Percentiles rank a stretch among this genome's conserved stretches.
Conservation (phyloP, 202 grass and related monocot genomes). For the Eragrostis tef region DNA sequence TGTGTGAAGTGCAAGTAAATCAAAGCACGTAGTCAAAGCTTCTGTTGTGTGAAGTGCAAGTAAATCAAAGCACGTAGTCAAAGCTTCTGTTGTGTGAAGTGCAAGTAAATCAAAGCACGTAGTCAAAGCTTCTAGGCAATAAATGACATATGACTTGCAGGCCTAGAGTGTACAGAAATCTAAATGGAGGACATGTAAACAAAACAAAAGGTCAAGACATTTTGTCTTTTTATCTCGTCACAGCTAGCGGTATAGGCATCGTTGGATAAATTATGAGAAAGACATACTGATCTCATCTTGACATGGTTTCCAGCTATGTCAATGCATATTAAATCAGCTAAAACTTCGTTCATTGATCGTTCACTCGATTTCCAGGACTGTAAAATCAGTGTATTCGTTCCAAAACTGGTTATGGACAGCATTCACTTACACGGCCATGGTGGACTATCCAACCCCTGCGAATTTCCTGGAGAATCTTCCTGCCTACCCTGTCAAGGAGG, state of each 20-base stretch:
- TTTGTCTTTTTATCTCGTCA: background rate
- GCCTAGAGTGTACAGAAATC: background rate
- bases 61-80: too few relatives aligned
- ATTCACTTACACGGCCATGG: conserved; percentile 83
- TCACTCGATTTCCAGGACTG: conserved; percentile 50
- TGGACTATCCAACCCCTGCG: conserved; percentile 79
- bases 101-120: background rate
- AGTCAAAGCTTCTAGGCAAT: conserved; percentile 5
- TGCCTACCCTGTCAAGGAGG: conserved; percentile 88
- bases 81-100: conserved; percentile 7
- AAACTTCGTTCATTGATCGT: background rate
- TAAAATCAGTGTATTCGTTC: conserved; percentile 57
- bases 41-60: too few relatives aligned
- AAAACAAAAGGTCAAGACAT: background rate
- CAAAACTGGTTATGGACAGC: conserved; percentile 73
- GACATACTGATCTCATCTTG: background rate
- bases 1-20: too few relatives aligned
- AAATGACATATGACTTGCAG: conserved; percentile 29
- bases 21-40: too few relatives aligned
- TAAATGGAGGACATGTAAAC: background rate
- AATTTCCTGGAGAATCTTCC: conserved; percentile 83
- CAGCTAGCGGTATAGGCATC: background rate
- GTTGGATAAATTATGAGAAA: background rate
- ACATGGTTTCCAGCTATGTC: too few relatives aligned
- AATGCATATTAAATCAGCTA: background rate